Percentiles rank a stretch among this genome's conserved stretches.
These are phyloP conservation scores for Phytophthora aleatoria DNA, from an alignment of 352 stramenopile genomes.

Conservation along the genomic window DNA sequence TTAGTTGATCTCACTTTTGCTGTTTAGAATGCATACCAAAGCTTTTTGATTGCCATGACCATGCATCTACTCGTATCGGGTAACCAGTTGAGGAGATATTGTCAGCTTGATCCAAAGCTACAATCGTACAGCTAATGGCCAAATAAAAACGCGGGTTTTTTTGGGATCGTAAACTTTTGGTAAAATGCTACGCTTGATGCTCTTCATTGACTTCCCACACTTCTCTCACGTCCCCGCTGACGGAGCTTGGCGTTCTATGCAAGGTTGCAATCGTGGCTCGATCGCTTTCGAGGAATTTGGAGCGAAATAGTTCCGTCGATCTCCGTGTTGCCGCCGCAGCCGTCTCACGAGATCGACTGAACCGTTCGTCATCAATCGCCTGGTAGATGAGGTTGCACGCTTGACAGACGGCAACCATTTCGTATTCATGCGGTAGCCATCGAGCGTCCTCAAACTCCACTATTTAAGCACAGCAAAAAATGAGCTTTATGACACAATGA, in stretches of 20 bases:
- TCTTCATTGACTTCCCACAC: slow-evolving; percentile 26
- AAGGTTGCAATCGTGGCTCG: slow-evolving; percentile 17
- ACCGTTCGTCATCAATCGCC: slow-evolving; percentile 49
- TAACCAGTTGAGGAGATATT: too few species aligned
- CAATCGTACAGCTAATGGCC: too few species aligned
- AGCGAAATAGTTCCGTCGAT: slow-evolving; percentile 35
- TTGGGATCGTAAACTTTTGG: neutral
- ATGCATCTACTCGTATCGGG: too few species aligned
- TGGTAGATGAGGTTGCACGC: slow-evolving; percentile 62
- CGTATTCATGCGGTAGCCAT: slow-evolving; percentile 50
- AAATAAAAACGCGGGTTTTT: neutral
- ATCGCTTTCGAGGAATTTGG: slow-evolving; percentile 39
- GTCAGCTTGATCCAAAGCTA: too few species aligned
- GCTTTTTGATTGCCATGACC: too few species aligned
- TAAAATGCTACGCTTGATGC: slow-evolving; percentile 2
- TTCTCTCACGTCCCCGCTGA: slow-evolving; percentile 7
- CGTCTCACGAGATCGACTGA: slow-evolving; percentile 45
- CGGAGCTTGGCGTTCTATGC: slow-evolving; percentile 1
- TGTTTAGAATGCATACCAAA: too few species aligned
- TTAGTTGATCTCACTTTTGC: too few species aligned
- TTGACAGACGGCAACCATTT: slow-evolving; percentile 51
- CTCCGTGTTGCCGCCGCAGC: slow-evolving; percentile 33
- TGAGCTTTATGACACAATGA: neutral
- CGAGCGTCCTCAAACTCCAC: slow-evolving; percentile 58
- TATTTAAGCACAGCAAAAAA: slow-evolving; percentile 18